Conservation (phyloP, 257 asterid species). For the Ocimum tenuiflorum region DNA sequence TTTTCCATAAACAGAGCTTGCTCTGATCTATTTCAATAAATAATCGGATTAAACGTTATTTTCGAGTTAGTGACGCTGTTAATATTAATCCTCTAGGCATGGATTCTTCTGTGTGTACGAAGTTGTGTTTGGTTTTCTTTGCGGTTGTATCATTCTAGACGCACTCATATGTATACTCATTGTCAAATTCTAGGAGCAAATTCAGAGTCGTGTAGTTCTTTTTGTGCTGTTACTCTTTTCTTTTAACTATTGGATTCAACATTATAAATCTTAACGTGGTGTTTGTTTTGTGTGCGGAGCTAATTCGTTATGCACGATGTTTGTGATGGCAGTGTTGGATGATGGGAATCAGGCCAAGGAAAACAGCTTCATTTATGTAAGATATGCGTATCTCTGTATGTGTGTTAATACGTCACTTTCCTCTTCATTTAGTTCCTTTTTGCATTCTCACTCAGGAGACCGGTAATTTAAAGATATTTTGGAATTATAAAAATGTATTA, state of each 20-base stretch:
- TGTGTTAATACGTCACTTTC: background rate
- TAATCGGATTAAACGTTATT: background rate
- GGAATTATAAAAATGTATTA: too few relatives aligned
- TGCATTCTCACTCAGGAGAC: background rate
- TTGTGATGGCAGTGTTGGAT: conserved; percentile 63
- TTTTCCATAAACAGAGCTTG: background rate
- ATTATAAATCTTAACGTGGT: background rate
- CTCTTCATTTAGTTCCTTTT: background rate
- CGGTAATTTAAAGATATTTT: background rate
- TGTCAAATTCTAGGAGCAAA: background rate
- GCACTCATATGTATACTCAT: background rate
- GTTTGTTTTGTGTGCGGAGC: conserved; percentile 14
- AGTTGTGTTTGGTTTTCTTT: background rate
- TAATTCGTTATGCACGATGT: conserved; percentile 11
- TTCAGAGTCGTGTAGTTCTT: background rate
- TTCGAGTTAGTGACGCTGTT: background rate
- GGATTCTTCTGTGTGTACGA: background rate
- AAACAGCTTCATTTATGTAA: conserved; percentile 89
- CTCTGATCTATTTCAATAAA: background rate
- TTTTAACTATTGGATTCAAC: background rate
- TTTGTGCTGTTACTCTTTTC: background rate
- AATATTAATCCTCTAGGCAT: conserved; percentile 2
- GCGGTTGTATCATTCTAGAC: background rate
- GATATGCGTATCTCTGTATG: conserved; percentile 21
- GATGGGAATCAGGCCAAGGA: conserved; percentile 79